These are phyloP conservation scores for Penstemon eatonii DNA, from an alignment of 257 asterid species.

Conservation along the genomic window DNA sequence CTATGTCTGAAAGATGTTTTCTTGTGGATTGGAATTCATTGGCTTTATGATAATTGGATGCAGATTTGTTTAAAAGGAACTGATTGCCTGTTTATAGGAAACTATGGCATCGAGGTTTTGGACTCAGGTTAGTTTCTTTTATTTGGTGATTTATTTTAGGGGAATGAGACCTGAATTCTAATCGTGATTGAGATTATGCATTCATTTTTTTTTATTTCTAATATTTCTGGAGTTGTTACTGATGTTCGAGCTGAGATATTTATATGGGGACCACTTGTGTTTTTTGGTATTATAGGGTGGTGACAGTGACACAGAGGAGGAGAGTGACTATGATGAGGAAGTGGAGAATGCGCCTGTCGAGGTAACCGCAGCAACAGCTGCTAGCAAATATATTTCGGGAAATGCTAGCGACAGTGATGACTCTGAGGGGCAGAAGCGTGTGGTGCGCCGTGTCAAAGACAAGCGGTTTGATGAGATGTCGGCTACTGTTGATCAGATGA, in stretches of 20 bases:
- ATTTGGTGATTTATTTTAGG: not conserved
- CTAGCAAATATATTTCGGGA: conserved; percentile 43
- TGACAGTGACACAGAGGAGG: conserved; percentile 74
- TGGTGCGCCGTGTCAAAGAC: conserved; percentile 77
- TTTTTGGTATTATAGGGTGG: conserved; percentile 37
- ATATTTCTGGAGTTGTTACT: not conserved
- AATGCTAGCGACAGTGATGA: conserved; percentile 72
- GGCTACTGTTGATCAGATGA: conserved; percentile 87
- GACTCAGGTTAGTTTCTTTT: not conserved
- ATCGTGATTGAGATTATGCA: not conserved
- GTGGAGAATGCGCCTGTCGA: conserved; percentile 46
- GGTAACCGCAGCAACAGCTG: conserved; percentile 27
- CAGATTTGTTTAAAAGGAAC: no score
- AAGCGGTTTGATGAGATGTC: conserved; percentile 85
- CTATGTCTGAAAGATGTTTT: no score
- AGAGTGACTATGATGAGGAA: conserved; percentile 45
- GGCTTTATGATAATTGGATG: no score
- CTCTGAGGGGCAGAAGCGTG: conserved; percentile 63
- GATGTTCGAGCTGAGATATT: not conserved
- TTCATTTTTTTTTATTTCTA: not conserved
- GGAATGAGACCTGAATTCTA: not conserved
- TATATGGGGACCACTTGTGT: not conserved
- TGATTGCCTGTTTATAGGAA: not conserved
- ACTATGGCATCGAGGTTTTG: not conserved
- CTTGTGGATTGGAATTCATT: no score